Conservation (phyloP, 306 rosid species). For the Acacia melanoxylon region DNA sequence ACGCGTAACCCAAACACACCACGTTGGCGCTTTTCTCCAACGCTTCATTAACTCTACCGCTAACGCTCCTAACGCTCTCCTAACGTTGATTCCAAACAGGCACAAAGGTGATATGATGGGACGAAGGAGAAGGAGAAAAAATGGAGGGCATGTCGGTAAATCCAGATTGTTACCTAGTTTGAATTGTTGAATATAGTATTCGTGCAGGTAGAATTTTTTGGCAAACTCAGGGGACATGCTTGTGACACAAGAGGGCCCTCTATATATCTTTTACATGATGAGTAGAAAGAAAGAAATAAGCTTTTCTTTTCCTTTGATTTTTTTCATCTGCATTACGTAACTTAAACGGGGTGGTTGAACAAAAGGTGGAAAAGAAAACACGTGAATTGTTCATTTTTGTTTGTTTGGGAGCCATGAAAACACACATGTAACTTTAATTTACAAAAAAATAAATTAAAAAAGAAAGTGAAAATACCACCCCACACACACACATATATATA, state of each 20-base stretch:
- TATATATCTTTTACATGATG: too few relatives aligned
- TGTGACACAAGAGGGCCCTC: slow-evolving; percentile 42
- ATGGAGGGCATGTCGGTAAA: slow-evolving; percentile 43
- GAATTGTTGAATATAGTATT: slow-evolving; percentile 23
- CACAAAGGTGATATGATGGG: slow-evolving; percentile 41
- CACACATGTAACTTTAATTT: too few relatives aligned
- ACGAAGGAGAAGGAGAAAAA: slow-evolving; percentile 14
- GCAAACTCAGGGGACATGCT: slow-evolving; percentile 40
- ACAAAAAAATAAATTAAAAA: not conserved
- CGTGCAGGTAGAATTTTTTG: slow-evolving; percentile 37
- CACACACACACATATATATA: not conserved
- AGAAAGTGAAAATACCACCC: not conserved
- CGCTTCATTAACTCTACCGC: too few relatives aligned
- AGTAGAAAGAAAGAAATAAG: not conserved
- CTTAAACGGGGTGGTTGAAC: not conserved
- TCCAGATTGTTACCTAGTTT: not conserved
- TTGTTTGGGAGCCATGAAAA: not conserved
- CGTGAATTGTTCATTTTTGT: not conserved
- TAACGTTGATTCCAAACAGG: too few relatives aligned
- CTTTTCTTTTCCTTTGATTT: not conserved
- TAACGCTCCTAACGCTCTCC: too few relatives aligned
- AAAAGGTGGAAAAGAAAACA: not conserved
- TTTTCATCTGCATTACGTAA: not conserved
- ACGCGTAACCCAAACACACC: too few relatives aligned
- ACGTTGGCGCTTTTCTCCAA: too few relatives aligned